phyloP scores from a whole-genome alignment of 2,329 filamentous ascomycete species.

The Juglanconis oblonga region DNA sequence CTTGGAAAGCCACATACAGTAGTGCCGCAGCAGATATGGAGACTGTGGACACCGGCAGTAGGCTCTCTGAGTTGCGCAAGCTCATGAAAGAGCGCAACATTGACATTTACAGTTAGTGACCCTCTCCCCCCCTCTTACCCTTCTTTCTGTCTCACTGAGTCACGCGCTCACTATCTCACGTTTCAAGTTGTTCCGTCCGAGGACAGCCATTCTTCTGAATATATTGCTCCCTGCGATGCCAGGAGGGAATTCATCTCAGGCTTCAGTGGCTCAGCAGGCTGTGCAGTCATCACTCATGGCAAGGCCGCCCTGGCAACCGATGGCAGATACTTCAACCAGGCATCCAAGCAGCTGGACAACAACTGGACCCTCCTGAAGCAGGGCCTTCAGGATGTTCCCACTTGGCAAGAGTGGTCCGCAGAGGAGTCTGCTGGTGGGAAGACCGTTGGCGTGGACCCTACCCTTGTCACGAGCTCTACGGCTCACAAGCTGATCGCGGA shows the following conservation, averaged over 20 bases:
- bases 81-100: constrained; percentile 86
- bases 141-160: constrained; percentile 3
- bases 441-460: constrained; percentile 85
- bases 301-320: constrained; percentile 92
- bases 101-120: constrained; percentile 80
- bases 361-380: constrained; percentile 95
- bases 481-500: constrained; percentile 75
- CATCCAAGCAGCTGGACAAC: constrained; percentile 79
- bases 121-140: constrained; percentile 19
- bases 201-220: constrained; percentile 96
- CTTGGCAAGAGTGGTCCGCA: constrained; percentile 94
- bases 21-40: constrained; percentile 54
- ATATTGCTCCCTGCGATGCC: constrained; percentile 93
- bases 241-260: constrained; percentile 89
- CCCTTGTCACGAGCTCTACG: constrained; percentile 68
- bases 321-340: constrained; percentile 97
- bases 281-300: constrained; percentile 80
- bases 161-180: constrained; percentile 33
- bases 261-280: constrained; percentile 93
- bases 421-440: constrained; percentile 86
- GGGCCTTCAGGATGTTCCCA: constrained; percentile 88
- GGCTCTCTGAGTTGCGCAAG: constrained; percentile 72
- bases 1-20: constrained; percentile 2
- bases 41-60: constrained; percentile 72
- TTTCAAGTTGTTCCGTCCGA: constrained; percentile 84